Conservation (phyloP, 768 basidiomycete species). For the Boletus speciosus region DNA sequence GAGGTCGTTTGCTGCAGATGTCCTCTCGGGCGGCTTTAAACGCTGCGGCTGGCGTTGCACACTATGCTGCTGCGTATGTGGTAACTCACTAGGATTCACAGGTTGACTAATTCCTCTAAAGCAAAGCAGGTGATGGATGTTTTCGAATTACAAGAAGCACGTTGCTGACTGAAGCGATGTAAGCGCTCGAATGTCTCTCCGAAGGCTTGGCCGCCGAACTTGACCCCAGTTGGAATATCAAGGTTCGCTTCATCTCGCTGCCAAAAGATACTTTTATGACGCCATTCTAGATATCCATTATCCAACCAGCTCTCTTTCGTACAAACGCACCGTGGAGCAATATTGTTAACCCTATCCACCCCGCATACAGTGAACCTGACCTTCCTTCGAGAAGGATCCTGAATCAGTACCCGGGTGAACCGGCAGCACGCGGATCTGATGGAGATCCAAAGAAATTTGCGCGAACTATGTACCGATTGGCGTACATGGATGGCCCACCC, state of each 20-base stretch:
- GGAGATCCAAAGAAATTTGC: slow-evolving; percentile 27
- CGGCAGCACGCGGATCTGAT: slow-evolving; percentile 1
- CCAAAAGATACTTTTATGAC: background rate
- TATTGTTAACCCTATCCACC: slow-evolving; percentile 11
- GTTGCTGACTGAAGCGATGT: slow-evolving; percentile 1
- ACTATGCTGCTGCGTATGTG: slow-evolving; percentile 29
- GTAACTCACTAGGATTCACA: background rate
- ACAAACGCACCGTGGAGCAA: slow-evolving; percentile 8
- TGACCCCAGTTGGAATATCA: slow-evolving; percentile 48
- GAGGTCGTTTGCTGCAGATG: slow-evolving; percentile 38
- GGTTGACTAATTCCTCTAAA: slow-evolving; percentile 5
- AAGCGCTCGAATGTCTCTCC: slow-evolving; percentile 39
- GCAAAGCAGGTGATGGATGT: slow-evolving; percentile 24
- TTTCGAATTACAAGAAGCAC: background rate
- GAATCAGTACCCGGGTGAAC: slow-evolving; percentile 9
- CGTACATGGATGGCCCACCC: slow-evolving; percentile 23
- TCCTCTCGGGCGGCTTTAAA: slow-evolving; percentile 29
- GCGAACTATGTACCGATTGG: slow-evolving; percentile 13
- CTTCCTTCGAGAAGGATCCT: slow-evolving; percentile 16
- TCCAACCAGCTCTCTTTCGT: slow-evolving; percentile 25
- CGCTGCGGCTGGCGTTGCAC: slow-evolving; percentile 12
- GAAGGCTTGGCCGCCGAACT: slow-evolving; percentile 39
- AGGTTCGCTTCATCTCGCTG: slow-evolving; percentile 26
- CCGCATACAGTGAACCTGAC: slow-evolving; percentile 16
- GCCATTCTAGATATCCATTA: slow-evolving; percentile 18